A percentile compares a stretch with the other conserved stretches of the same genome.
phyloP scores from a whole-genome alignment of 2,329 filamentous ascomycete species.

The Diaporthe australafricana region DNA sequence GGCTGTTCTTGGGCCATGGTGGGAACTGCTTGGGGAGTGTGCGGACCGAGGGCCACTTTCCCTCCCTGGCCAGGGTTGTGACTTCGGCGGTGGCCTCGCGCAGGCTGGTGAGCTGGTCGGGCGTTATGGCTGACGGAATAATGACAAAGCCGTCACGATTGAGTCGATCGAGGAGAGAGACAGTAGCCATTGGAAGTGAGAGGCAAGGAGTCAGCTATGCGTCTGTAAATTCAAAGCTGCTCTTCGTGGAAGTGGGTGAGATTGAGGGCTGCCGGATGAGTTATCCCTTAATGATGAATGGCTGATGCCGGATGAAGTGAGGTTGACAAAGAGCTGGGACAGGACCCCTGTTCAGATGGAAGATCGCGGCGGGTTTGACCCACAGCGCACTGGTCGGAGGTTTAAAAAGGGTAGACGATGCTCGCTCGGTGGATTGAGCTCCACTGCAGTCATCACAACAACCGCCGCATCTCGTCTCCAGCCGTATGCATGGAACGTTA shows the following conservation, averaged over 20 bases:
- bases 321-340: conserved; percentile 31
- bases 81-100: conserved; percentile 68
- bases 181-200: conserved; percentile 33
- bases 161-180: conserved; percentile 35
- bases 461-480: background rate
- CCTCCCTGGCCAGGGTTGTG: conserved; percentile 73
- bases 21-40: conserved; percentile 93
- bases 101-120: conserved; percentile 66
- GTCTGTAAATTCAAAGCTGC: background rate
- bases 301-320: background rate
- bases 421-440: background rate
- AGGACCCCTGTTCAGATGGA: background rate
- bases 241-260: background rate
- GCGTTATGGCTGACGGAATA: conserved; percentile 72
- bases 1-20: conserved; percentile 68
- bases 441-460: background rate
- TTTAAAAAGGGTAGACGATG: background rate
- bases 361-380: background rate
- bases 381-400: background rate
- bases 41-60: conserved; percentile 83
- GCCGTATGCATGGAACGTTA: conserved; percentile 34
- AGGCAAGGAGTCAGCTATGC: background rate
- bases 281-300: background rate
- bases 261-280: background rate
- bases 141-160: conserved; percentile 68